A percentile compares a stretch with the other conserved stretches of the same genome.
phyloP scores from a whole-genome alignment of 768 basidiomycete genomes.

The Tremella mesenterica region DNA sequence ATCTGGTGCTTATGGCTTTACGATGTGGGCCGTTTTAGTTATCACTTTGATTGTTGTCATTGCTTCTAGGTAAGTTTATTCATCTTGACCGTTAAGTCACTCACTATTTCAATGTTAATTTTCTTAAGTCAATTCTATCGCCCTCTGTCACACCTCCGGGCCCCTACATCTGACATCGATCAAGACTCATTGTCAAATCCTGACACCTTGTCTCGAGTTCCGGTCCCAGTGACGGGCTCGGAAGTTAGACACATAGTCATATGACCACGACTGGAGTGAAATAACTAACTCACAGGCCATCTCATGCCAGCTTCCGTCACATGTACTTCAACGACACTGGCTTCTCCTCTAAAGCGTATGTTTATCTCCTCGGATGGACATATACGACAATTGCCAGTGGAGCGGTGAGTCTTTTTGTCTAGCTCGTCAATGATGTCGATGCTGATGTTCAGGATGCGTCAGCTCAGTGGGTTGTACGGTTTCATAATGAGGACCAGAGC shows the following conservation, averaged over 20 bases:
- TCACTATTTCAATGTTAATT: neutral
- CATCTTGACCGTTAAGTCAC: neutral
- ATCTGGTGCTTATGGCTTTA: slow-evolving; percentile 27
- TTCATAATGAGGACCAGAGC: neutral
- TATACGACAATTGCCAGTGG: slow-evolving; percentile 45
- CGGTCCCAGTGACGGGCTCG: too few relatives aligned
- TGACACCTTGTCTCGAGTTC: too few relatives aligned
- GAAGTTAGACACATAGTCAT: neutral
- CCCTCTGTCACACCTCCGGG: too few relatives aligned
- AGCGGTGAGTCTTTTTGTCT: too few relatives aligned
- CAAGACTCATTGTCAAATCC: too few relatives aligned
- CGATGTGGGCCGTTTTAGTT: slow-evolving; percentile 37
- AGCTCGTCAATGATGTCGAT: neutral
- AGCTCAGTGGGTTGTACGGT: slow-evolving; percentile 38
- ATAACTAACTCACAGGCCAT: too few relatives aligned
- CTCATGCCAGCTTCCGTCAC: too few relatives aligned
- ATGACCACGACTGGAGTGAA: too few relatives aligned
- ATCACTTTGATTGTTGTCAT: slow-evolving; percentile 21
- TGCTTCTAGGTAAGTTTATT: slow-evolving; percentile 11
- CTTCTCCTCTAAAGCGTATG: slow-evolving; percentile 37
- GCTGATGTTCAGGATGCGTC: slow-evolving; percentile 43
- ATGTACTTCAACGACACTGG: slow-evolving; percentile 36
- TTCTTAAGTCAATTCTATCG: too few relatives aligned
- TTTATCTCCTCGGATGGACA: slow-evolving; percentile 46
- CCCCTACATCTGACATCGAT: too few relatives aligned